A percentile compares a stretch with the other conserved stretches of the same genome.
These are phyloP conservation scores for Rosa hybrid DNA, from an alignment of 331 rosid species.

Conservation along the genomic window DNA sequence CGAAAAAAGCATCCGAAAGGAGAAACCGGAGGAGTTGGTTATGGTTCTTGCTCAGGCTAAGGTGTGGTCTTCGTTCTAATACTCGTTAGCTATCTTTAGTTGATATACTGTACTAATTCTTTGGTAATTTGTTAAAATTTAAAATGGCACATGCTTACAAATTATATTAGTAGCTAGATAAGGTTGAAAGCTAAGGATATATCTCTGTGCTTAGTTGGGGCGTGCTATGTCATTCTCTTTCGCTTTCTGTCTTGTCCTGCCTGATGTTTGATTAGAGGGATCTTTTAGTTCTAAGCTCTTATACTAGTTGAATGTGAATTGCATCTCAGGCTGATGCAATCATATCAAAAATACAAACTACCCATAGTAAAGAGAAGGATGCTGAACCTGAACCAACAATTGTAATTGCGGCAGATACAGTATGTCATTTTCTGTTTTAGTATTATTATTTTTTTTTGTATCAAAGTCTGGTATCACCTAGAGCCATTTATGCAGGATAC, in stretches of 20 bases:
- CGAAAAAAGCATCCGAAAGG: conserved; percentile 81
- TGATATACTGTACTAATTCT: not conserved
- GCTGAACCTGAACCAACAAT: conserved; percentile 49
- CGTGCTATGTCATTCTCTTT: not conserved
- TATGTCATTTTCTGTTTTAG: conserved; percentile 35
- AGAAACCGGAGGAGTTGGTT: conserved; percentile 82
- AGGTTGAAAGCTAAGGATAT: not conserved
- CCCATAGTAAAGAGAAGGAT: conserved; percentile 44
- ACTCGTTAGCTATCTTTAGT: not conserved
- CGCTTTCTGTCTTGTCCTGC: not conserved
- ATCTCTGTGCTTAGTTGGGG: not conserved
- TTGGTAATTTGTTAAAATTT: not conserved
- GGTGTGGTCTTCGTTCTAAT: conserved; percentile 38
- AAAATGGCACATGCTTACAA: not conserved
- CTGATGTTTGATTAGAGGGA: conserved; percentile 13
- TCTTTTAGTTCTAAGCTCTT: conserved; percentile 25
- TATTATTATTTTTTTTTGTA: conserved; percentile 12
- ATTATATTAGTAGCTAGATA: not conserved
- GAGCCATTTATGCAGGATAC: conserved; percentile 66
- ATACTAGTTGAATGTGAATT: conserved; percentile 38
- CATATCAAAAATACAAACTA: conserved; percentile 58
- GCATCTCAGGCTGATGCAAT: conserved; percentile 85
- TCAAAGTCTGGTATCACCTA: conserved; percentile 44
- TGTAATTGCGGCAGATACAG: conserved; percentile 87
- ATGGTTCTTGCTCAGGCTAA: conserved; percentile 92